Conservation (phyloP, 2,329 filamentous ascomycete genomes). For the Alternaria sp. region DNA sequence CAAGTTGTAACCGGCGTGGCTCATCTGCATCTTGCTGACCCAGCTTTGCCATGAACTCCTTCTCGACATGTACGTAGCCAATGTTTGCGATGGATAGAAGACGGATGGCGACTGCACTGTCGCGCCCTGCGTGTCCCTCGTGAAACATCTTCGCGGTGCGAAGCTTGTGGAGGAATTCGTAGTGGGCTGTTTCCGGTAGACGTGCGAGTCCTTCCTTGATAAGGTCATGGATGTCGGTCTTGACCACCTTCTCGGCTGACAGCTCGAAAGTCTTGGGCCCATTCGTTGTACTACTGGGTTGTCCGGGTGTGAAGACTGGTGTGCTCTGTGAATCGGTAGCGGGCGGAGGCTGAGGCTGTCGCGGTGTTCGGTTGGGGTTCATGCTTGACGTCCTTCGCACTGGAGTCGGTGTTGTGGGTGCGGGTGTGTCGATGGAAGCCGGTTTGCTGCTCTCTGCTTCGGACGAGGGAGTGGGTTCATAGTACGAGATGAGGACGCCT, state of each 20-base stretch:
- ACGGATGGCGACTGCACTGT: conserved; percentile 80
- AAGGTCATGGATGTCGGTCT: conserved; percentile 54
- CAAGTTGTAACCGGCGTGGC: conserved; percentile 85
- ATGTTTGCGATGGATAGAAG: conserved; percentile 90
- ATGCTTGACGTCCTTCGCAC: conserved; percentile 70
- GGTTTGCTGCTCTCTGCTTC: conserved; percentile 34
- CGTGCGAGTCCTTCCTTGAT: conserved; percentile 59
- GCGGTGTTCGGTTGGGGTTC: conserved; percentile 60
- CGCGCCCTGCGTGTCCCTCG: conserved; percentile 70
- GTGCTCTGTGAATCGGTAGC: conserved; percentile 63
- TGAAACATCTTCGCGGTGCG: conserved; percentile 84
- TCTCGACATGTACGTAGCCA: conserved; percentile 86
- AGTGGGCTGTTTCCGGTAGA: conserved; percentile 76
- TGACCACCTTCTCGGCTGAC: conserved; percentile 59
- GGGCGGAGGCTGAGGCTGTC: conserved; percentile 54
- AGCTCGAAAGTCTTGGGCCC: conserved; percentile 66
- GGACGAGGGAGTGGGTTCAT: conserved; percentile 58
- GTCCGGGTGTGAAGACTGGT: conserved; percentile 49
- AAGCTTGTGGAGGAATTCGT: conserved; percentile 85
- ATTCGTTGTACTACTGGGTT: conserved; percentile 33
- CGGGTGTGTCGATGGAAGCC: conserved; percentile 58
- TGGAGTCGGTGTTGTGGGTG: conserved; percentile 78
- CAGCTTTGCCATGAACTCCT: conserved; percentile 84
- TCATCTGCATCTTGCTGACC: conserved; percentile 89
- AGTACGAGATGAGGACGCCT: conserved; percentile 82